Evolutionary conservation across 1,139 yeast species (phyloP).

Genomic region (Saccharomyces hybrid): DNA sequence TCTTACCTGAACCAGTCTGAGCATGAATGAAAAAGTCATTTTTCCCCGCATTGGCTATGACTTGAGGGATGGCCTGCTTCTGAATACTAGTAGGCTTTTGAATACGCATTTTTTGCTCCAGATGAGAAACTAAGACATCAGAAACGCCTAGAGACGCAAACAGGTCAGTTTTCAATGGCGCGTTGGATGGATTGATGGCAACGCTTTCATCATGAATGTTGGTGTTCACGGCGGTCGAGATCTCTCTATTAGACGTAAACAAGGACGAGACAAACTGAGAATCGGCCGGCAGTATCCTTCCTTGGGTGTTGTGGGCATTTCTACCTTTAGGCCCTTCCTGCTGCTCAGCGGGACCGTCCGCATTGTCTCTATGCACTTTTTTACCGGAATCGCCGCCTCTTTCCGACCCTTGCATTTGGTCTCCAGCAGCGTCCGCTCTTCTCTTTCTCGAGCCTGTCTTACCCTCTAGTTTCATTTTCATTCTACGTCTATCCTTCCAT

Average conservation of each 20-base stretch:
- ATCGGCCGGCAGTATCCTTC: conserved; percentile 9
- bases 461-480: conserved; percentile 31
- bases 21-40: conserved; percentile 82
- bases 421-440: conserved; percentile 10
- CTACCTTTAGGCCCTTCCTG: conserved; percentile 9
- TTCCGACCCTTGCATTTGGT: background rate
- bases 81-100: conserved; percentile 81
- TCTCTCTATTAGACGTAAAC: conserved; percentile 63
- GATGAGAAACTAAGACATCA: conserved; percentile 44
- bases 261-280: conserved; percentile 62
- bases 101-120: conserved; percentile 53
- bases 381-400: conserved; percentile 3
- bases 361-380: conserved; percentile 3
- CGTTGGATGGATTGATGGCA: conserved; percentile 65
- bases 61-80: conserved; percentile 67
- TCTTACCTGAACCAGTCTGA: conserved; percentile 95
- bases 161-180: conserved; percentile 50
- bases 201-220: conserved; percentile 28
- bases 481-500: conserved; percentile 67
- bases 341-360: conserved; percentile 7
- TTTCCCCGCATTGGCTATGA: conserved; percentile 37
- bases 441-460: conserved; percentile 24
- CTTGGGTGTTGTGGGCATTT: conserved; percentile 7
- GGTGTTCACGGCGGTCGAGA: conserved; percentile 25
- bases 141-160: conserved; percentile 69